These are phyloP conservation scores for Gastrolobium villosum DNA, from an alignment of 306 rosid species.

Conservation along the genomic window DNA sequence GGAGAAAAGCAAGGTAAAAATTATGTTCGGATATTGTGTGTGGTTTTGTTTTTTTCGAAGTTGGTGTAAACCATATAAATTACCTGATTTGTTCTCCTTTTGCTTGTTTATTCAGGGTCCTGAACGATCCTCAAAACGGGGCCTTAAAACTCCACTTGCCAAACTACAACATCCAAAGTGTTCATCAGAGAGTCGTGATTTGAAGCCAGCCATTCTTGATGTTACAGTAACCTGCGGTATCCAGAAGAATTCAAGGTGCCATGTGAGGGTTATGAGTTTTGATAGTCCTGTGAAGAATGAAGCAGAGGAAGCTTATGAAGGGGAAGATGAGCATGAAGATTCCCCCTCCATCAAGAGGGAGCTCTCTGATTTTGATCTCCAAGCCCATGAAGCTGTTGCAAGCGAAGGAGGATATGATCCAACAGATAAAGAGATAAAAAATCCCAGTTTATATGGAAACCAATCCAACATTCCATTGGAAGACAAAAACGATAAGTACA, in stretches of 20 bases:
- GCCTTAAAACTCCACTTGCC: conserved; percentile 48
- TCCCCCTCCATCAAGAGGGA: conserved; percentile 65
- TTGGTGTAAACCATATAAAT: conserved; percentile 11
- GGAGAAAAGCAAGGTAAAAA: conserved; percentile 71
- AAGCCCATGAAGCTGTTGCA: conserved; percentile 53
- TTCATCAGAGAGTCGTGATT: conserved; percentile 49
- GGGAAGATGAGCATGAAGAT: conserved; percentile 83
- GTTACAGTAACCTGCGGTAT: conserved; percentile 48
- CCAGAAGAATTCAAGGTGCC: conserved; percentile 59
- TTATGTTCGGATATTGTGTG: neutral
- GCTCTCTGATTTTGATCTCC: conserved; percentile 64
- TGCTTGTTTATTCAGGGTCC: conserved; percentile 56
- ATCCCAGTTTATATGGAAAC: conserved; percentile 42
- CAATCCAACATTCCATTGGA: conserved; percentile 51
- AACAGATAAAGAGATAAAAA: conserved; percentile 44
- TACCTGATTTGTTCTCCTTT: conserved; percentile 29
- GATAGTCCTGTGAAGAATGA: conserved; percentile 62
- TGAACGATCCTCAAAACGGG: conserved; percentile 51
- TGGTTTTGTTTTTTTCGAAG: conserved; percentile 13
- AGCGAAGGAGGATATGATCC: conserved; percentile 54
- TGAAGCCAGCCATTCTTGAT: conserved; percentile 53
- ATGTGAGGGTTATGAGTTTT: conserved; percentile 59
- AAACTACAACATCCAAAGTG: conserved; percentile 56
- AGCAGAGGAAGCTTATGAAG: conserved; percentile 80
- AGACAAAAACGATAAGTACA: conserved; percentile 45